Conservation (phyloP, 768 basidiomycete species). For the Naganishia friedmannii region DNA sequence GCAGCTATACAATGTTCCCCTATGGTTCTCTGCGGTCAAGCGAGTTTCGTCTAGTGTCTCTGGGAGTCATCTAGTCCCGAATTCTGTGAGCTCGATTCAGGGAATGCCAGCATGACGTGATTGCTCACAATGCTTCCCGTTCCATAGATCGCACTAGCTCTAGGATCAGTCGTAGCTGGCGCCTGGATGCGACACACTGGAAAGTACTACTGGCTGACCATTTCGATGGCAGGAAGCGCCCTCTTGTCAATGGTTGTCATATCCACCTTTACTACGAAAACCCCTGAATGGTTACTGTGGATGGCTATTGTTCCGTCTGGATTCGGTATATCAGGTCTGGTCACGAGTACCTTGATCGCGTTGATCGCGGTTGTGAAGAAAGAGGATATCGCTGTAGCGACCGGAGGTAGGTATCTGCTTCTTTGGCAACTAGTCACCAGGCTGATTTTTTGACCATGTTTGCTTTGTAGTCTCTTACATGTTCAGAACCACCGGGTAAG, state of each 20-base stretch:
- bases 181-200: conserved; percentile 69
- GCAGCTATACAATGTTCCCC: conserved; percentile 78
- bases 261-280: conserved; percentile 21
- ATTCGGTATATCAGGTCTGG: conserved; percentile 43
- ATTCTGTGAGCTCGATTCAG: conserved; percentile 62
- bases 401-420: conserved; percentile 25
- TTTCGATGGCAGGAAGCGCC: conserved; percentile 63
- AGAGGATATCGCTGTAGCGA: conserved; percentile 37
- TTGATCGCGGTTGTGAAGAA: conserved; percentile 44
- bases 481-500: conserved; percentile 69
- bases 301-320: conserved; percentile 41
- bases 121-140: not conserved
- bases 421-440: not conserved
- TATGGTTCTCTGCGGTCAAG: conserved; percentile 83
- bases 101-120: not conserved
- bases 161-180: conserved; percentile 82
- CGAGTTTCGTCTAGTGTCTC: conserved; percentile 66
- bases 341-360: conserved; percentile 48
- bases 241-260: conserved; percentile 60
- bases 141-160: conserved; percentile 68
- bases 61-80: conserved; percentile 81
- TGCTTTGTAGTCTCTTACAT: conserved; percentile 22
- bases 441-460: not conserved
- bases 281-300: conserved; percentile 46
- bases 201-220: conserved; percentile 76